These are phyloP conservation scores for Meripilus lineatus DNA, from an alignment of 1,284 basidiomycete genomes.

Conservation along the genomic window DNA sequence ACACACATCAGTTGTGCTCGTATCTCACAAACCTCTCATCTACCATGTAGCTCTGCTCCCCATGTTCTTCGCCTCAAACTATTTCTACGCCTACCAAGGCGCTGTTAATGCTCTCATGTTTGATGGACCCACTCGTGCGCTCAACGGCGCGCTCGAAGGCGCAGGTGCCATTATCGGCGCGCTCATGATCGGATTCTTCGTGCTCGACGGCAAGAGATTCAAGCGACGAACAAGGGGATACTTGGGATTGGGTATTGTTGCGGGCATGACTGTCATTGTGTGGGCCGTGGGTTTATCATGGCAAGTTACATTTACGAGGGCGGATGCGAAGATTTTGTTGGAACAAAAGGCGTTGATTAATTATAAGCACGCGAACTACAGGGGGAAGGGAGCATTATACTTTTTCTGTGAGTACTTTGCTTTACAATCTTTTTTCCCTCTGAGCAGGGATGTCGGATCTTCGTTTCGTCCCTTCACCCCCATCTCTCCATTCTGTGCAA, in stretches of 20 bases:
- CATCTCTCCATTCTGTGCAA: too few relatives aligned
- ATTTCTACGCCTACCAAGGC: constrained; percentile 40
- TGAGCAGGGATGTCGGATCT: background rate
- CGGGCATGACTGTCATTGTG: constrained; percentile 29
- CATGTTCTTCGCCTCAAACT: constrained; percentile 39
- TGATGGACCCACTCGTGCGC: constrained; percentile 37
- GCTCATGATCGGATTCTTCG: constrained; percentile 34
- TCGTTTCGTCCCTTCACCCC: too few relatives aligned
- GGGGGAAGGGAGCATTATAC: constrained; percentile 32
- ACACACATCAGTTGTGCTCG: too few relatives aligned
- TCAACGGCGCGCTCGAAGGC: constrained; percentile 37
- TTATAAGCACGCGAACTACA: constrained; percentile 29
- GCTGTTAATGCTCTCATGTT: constrained; percentile 32
- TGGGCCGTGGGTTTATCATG: constrained; percentile 33
- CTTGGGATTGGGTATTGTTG: constrained; percentile 33
- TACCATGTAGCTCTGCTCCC: constrained; percentile 27
- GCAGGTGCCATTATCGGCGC: constrained; percentile 38
- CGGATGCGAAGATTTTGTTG: constrained; percentile 13
- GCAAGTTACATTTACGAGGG: constrained; percentile 32
- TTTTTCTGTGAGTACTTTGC: constrained; percentile 33
- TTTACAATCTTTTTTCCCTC: background rate
- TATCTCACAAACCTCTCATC: too few relatives aligned
- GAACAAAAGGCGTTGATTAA: constrained; percentile 22
- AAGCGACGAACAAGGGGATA: constrained; percentile 35
- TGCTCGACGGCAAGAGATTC: constrained; percentile 33